Conservation (phyloP, 1,139 yeast species). For the Yamadazyma atlantica region DNA sequence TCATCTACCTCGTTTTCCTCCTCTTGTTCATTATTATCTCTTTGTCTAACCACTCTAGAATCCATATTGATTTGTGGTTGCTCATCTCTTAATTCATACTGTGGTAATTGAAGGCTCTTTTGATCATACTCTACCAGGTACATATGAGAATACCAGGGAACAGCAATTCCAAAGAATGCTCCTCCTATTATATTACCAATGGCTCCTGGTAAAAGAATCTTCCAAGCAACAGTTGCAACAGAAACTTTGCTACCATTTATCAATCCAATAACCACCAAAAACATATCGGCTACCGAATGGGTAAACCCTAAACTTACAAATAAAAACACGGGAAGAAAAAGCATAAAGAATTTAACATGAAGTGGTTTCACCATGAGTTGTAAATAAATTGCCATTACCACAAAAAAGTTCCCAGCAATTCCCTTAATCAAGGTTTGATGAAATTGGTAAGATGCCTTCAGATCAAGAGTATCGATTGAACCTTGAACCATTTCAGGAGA, state of each 20-base stretch:
- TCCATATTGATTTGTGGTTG: slow-evolving; percentile 76
- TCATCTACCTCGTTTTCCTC: slow-evolving; percentile 9
- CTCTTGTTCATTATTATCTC: slow-evolving; percentile 14
- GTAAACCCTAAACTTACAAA: slow-evolving; percentile 75
- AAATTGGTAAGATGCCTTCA: slow-evolving; percentile 50
- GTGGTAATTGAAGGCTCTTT: slow-evolving; percentile 57
- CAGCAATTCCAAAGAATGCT: slow-evolving; percentile 52
- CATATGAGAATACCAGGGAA: slow-evolving; percentile 71
- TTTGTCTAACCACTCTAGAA: slow-evolving; percentile 65
- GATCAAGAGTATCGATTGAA: slow-evolving; percentile 44
- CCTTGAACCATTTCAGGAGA: slow-evolving; percentile 42
- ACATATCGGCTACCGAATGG: slow-evolving; percentile 84
- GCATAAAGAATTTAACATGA: slow-evolving; percentile 72
- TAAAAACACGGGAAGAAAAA: slow-evolving; percentile 67
- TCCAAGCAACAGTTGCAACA: slow-evolving; percentile 71
- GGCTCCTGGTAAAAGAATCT: slow-evolving; percentile 62
- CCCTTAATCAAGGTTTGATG: slow-evolving; percentile 62
- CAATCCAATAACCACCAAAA: slow-evolving; percentile 59
- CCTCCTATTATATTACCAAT: slow-evolving; percentile 78
- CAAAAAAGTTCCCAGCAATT: slow-evolving; percentile 75
- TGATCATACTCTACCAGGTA: slow-evolving; percentile 70
- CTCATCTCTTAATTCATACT: slow-evolving; percentile 69
- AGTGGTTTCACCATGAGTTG: slow-evolving; percentile 77
- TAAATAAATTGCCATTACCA: slow-evolving; percentile 69
- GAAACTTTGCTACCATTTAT: slow-evolving; percentile 62